A percentile compares a stretch with the other conserved stretches of the same genome.
These are phyloP conservation scores for Ceratobasidium sp. DNA, from an alignment of 1,284 basidiomycete genomes.

Conservation along the genomic window DNA sequence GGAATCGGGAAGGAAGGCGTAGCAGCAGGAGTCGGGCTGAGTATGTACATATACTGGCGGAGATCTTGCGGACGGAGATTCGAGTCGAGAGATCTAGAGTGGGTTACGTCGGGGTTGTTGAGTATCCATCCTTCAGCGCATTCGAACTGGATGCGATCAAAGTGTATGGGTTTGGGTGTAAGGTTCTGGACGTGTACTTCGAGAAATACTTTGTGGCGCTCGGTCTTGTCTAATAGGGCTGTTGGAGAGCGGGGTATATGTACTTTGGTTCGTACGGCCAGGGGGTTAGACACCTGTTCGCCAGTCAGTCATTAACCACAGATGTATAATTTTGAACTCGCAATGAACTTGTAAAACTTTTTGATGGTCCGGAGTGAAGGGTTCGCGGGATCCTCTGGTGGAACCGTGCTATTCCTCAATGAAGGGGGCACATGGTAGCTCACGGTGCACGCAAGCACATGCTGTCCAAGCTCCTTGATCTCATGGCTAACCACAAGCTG, in stretches of 20 bases:
- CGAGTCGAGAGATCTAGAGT: constrained; percentile 45
- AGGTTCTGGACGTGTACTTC: constrained; percentile 89
- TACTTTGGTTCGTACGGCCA: constrained; percentile 90
- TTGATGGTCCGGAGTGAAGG: constrained; percentile 72
- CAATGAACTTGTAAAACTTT: constrained; percentile 88
- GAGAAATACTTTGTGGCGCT: constrained; percentile 81
- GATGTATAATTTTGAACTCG: constrained; percentile 53
- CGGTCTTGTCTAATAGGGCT: constrained; percentile 62
- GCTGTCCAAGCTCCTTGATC: constrained; percentile 83
- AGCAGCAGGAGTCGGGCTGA: constrained; percentile 58
- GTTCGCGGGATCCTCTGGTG: constrained; percentile 60
- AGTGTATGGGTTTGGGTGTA: constrained; percentile 75
- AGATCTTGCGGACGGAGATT: constrained; percentile 81
- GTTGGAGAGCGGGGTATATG: constrained; percentile 75
- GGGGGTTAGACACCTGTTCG: constrained; percentile 83
- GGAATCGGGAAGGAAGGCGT: constrained; percentile 58
- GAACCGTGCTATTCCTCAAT: constrained; percentile 47
- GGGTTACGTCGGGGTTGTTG: constrained; percentile 57
- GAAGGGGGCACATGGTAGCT: constrained; percentile 65
- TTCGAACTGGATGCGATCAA: constrained; percentile 77
- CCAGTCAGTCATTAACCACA: constrained; percentile 33
- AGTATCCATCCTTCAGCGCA: constrained; percentile 72
- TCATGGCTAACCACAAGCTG: constrained; percentile 75
- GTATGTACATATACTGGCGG: constrained; percentile 83
- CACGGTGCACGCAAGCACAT: constrained; percentile 78